Evolutionary conservation across 139 green algal species (phyloP).

Genomic region (Dunaliella primolecta): DNA sequence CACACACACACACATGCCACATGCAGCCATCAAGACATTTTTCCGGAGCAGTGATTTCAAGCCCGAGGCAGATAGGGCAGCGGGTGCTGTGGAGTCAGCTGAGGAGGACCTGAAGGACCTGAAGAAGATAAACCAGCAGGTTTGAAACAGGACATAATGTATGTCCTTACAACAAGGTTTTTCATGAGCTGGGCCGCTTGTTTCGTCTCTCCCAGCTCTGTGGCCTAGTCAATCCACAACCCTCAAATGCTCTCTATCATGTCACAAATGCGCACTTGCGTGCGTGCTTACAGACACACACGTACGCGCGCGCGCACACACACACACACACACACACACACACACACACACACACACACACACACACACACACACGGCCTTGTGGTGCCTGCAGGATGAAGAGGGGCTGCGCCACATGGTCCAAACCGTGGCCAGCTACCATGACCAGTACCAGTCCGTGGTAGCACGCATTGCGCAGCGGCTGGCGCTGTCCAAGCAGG

Average conservation of each 20-base stretch:
- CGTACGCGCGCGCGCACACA: no score
- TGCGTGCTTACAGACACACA: no score
- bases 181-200: no score
- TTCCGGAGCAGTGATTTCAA: constrained; percentile 17
- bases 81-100: constrained; percentile 17
- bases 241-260: no score
- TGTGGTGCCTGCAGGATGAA: background rate
- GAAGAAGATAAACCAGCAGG: constrained; percentile 33
- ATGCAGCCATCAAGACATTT: constrained; percentile 22
- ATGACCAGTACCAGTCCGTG: constrained; percentile 14
- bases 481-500: background rate
- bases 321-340: no score
- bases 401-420: constrained; percentile 1
- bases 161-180: no score
- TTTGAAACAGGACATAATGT: no score
- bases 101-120: constrained; percentile 28
- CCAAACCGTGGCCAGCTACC: background rate
- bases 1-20: no score
- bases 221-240: no score
- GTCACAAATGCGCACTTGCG: no score
- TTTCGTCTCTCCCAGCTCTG: background rate
- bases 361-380: no score
- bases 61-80: constrained; percentile 21
- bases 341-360: no score
- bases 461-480: background rate